Base-by-base conservation (phyloP, 2,329 filamentous ascomycete species). In the Sclerotinia glacialis region DNA sequence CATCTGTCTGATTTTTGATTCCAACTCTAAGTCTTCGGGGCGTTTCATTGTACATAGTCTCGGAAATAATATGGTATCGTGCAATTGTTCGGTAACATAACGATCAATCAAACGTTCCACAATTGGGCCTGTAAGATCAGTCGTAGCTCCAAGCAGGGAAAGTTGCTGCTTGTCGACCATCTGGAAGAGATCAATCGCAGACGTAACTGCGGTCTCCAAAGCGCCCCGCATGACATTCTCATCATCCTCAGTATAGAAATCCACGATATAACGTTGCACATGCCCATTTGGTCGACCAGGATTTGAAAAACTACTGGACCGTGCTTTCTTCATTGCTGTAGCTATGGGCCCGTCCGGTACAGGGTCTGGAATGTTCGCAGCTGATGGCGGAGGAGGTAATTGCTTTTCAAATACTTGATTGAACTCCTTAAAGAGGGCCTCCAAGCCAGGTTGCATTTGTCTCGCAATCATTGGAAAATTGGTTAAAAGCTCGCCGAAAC, bases 21-120 rank as follows among this genome's bases (percentile, higher is more conserved):
- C 94, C 7, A 99, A 82, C 72, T 97, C 93, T 11, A 90, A 81
- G 74, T 99, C 95, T 71, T 97, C 93, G 0, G 87, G 83, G 61
- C 90, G 85, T 71, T 92, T 91, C 71, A 96, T 86, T 2, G 87
- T 84, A 75, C 89, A 92, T 28, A 99, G 80, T 55, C 90, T 86
- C 0, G 93, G 91, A 74, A 97, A 99, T 12, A 99, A 81, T 37
- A 96, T 84, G 0, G 83, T 80, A 74, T 94, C 89, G 73, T 99
- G 94, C 8, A 98, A 87, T 76, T 97, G 94, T 76, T 98, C 95
- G 0, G 92, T 87, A 52, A 99, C 88, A 78, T 99, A 97, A 58
- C 93, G 89, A 78, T 99, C 95, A 71, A 99, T 97, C 73, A 99
- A 83, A 69, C 91, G 88, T 79, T 99, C 96, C 1, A 99, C 93